Conservation (phyloP, 352 stramenopile genomes). For the Phytophthora ramorum region DNA sequence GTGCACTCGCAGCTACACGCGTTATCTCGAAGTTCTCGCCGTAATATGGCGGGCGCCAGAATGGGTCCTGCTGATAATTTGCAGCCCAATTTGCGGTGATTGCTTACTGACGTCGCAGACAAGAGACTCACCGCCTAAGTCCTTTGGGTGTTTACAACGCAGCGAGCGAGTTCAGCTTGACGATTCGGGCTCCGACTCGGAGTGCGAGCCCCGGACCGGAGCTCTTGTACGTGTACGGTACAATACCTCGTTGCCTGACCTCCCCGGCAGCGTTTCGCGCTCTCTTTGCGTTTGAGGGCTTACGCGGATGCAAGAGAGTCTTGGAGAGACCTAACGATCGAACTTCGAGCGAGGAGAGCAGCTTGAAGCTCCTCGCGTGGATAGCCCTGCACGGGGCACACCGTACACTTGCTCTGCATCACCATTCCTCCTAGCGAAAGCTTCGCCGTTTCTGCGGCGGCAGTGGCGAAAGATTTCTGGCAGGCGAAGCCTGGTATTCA, state of each 20-base stretch:
- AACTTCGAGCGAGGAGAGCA: not conserved
- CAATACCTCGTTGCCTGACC: not conserved
- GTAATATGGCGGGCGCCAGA: not conserved
- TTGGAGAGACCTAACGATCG: constrained; percentile 8
- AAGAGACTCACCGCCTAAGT: not conserved
- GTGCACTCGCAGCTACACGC: no score
- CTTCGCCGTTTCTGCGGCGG: not conserved
- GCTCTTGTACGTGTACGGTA: not conserved
- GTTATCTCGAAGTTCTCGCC: no score
- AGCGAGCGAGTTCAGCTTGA: not conserved
- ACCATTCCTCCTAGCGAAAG: constrained; percentile 19
- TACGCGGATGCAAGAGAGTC: constrained; percentile 9
- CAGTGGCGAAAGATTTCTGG: not conserved
- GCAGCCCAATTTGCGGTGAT: constrained; percentile 23
- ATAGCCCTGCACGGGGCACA: constrained; percentile 16
- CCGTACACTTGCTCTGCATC: constrained; percentile 15
- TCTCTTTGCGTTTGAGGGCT: constrained; percentile 21
- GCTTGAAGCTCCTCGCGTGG: constrained; percentile 22
- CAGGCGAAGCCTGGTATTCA: no score
- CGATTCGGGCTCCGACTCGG: no score
- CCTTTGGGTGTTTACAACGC: constrained; percentile 14
- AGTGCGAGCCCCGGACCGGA: not conserved
- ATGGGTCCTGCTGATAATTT: constrained; percentile 1
- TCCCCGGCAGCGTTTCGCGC: not conserved
- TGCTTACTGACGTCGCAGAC: constrained; percentile 10